Base-by-base conservation (phyloP, 2,329 filamentous ascomycete species). In the Ambrosiella xylebori region DNA sequence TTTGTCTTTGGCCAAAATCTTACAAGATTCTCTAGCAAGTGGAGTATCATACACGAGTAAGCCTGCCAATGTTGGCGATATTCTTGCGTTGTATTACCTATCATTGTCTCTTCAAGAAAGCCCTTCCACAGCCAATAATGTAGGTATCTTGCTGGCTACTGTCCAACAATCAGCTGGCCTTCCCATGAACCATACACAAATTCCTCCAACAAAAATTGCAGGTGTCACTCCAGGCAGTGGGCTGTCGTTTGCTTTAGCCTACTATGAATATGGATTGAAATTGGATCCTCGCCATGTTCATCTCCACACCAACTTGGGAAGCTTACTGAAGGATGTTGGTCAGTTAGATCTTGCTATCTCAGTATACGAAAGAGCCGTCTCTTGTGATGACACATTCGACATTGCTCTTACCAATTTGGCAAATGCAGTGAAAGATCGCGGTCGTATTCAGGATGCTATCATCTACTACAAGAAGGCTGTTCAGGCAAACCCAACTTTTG, bases 341-440 rank as follows among this genome's bases (percentile, higher is more conserved):
- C 91, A 97, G 64, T 76, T 98, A 12, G 84, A 89, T 63, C 79
- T 88, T 53, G 93, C 93, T 0, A 96, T 98, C 64, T 83, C 85
- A 63, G 97, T 98, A 91, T 98, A 98, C 66, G 89, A 97, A 70
- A 84, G 88, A 63, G 93, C 93, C 9, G 93, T 98, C 12, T 78
- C 80, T 2, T 97, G 90, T 67, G 93, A 98, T 68, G 82, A 82
- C n/a, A 87, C 83, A 27, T 98, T 98, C 65, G 93, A 98, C 66
- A 98, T 98, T 65, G 93, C 93, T 39, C 73, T 98, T 58, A 95
- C 93, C 3, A 98, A 98, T 65, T 76, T 98, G 19, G 93, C 93
- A 58, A 98, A 98, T 68, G 93, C 93, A 7, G 90, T 98, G 63
- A 98, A 98, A 69, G 93, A 98, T 68, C 88, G 94, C 64, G 93